Conservation (phyloP, 768 basidiomycete genomes). For the Mrakia hoshinonis region DNA sequence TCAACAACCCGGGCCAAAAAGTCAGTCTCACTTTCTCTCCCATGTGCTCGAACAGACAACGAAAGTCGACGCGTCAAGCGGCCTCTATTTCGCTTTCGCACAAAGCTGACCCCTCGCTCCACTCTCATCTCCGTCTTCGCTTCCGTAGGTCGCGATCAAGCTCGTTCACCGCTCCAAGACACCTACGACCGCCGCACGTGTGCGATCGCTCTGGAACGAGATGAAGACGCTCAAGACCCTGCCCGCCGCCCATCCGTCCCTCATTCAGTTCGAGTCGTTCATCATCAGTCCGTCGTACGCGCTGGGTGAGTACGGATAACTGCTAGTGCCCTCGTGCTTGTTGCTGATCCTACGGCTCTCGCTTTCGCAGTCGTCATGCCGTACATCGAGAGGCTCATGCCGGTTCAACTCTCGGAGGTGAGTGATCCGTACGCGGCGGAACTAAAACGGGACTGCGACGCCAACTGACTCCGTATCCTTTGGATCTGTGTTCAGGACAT, state of each 20-base stretch:
- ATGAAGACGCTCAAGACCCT: slow-evolving; percentile 53
- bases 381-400: slow-evolving; percentile 73
- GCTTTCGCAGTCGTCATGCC: slow-evolving; percentile 66
- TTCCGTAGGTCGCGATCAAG: slow-evolving; percentile 64
- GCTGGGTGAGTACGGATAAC: slow-evolving; percentile 87
- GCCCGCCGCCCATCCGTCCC: slow-evolving; percentile 58
- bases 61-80: not conserved
- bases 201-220: slow-evolving; percentile 92
- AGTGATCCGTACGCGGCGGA: not conserved
- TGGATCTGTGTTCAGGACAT: not conserved
- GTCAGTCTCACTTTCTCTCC: not conserved
- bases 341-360: slow-evolving; percentile 22
- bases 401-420: slow-evolving; percentile 72
- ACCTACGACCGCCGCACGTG: slow-evolving; percentile 75
- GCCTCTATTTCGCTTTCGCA: not conserved
- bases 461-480: not conserved
- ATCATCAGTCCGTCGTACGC: slow-evolving; percentile 86
- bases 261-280: slow-evolving; percentile 88
- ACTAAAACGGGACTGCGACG: no score
- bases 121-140: not conserved
- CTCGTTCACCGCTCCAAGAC: slow-evolving; percentile 77
- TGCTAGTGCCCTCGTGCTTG: slow-evolving; percentile 36
- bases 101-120: not conserved
- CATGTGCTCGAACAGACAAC: not conserved
- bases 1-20: slow-evolving; percentile 8